These are phyloP conservation scores for Rhytidiadelphus loreus DNA, from an alignment of 225 moss, liverwort and hornwort species.

Conservation along the genomic window DNA sequence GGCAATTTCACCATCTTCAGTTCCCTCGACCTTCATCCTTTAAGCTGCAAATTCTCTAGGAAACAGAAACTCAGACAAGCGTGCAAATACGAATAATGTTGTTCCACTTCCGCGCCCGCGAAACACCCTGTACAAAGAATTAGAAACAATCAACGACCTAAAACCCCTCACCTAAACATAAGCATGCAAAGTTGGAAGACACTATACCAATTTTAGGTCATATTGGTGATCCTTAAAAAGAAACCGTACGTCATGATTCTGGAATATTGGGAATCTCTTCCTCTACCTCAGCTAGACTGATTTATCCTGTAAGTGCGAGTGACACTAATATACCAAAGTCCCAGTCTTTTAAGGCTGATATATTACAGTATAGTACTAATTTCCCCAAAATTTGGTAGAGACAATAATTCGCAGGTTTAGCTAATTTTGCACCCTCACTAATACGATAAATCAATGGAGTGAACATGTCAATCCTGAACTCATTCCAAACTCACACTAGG, in stretches of 20 bases:
- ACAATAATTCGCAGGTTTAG: neutral
- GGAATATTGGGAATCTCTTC: neutral
- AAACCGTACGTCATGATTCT: neutral
- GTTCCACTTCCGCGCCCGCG: neutral
- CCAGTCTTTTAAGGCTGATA: neutral
- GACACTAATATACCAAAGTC: neutral
- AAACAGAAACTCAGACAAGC: neutral
- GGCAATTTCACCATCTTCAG: slow-evolving; percentile 7
- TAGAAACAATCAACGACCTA: neutral
- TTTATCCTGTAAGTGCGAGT: neutral
- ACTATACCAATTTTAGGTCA: neutral
- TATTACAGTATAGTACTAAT: no score
- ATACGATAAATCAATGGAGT: neutral
- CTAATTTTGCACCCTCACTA: neutral
- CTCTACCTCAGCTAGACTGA: neutral
- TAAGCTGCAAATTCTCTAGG: neutral
- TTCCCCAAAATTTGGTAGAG: neutral
- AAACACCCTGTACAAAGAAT: neutral
- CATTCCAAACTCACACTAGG: neutral
- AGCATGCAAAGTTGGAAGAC: neutral
- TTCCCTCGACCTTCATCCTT: slow-evolving; percentile 14
- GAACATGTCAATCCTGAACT: neutral
- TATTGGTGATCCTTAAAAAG: neutral
- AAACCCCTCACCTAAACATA: neutral
- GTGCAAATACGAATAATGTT: neutral